Conservation (phyloP, 345 rosid genomes). For the Geranium brycei region DNA sequence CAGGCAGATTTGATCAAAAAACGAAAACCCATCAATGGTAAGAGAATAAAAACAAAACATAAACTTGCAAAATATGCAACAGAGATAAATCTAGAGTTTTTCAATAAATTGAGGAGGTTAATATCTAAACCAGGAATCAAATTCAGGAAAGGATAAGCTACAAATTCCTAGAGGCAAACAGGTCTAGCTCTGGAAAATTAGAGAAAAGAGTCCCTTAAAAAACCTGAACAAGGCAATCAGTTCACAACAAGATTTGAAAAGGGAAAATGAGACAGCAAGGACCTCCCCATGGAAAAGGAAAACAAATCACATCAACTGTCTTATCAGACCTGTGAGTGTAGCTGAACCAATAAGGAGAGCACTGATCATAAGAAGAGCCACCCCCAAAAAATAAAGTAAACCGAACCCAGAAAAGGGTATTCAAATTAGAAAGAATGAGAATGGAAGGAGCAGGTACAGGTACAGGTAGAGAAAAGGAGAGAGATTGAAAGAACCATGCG, state of each 20-base stretch:
- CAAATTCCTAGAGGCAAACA: too few species aligned
- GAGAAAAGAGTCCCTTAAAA: neutral
- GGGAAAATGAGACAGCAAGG: neutral
- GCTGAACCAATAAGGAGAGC: neutral
- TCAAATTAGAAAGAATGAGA: neutral
- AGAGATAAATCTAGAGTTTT: too few species aligned
- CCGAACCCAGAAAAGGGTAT: too few species aligned
- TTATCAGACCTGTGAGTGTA: neutral
- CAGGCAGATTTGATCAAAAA: too few species aligned
- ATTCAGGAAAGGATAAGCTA: too few species aligned
- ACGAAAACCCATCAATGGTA: too few species aligned
- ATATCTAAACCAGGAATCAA: too few species aligned
- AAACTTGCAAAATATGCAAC: too few species aligned
- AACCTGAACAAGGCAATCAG: neutral
- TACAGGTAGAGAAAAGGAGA: neutral
- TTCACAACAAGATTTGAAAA: neutral
- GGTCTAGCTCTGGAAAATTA: neutral
- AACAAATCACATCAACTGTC: neutral
- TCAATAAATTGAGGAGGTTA: too few species aligned
- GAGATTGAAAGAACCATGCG: neutral
- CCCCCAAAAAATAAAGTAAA: too few species aligned
- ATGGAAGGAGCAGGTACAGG: neutral
- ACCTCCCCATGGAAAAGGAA: neutral
- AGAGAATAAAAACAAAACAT: too few species aligned
- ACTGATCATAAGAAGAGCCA: too few species aligned